Evolutionary conservation across 768 basidiomycete species (phyloP).

Genomic region (Collybia nuda): DNA sequence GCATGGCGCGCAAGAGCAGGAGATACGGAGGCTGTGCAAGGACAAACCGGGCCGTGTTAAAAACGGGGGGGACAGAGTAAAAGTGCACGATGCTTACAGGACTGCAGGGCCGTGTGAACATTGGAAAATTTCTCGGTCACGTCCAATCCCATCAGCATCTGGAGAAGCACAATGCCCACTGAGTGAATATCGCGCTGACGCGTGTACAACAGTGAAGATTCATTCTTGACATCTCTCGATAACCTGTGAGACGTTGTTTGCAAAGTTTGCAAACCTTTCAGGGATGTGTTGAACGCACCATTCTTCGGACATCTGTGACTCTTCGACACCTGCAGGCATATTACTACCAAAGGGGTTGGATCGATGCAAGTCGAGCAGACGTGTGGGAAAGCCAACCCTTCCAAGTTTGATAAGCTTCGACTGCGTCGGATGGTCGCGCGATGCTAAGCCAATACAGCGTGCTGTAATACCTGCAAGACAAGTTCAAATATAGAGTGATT

Average conservation of each 20-base stretch:
- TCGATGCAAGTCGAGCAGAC: conserved; percentile 75
- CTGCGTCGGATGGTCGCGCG: conserved; percentile 47
- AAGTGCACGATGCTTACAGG: conserved; percentile 38
- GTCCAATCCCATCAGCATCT: conserved; percentile 83
- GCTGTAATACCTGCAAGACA: conserved; percentile 49
- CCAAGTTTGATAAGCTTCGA: conserved; percentile 74
- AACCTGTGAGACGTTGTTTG: conserved; percentile 42
- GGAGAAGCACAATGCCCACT: conserved; percentile 74
- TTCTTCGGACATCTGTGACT: conserved; percentile 47
- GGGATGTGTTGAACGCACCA: conserved; percentile 20
- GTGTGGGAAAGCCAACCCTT: conserved; percentile 69
- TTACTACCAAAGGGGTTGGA: conserved; percentile 74
- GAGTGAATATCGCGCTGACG: conserved; percentile 80
- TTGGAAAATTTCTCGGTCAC: conserved; percentile 57
- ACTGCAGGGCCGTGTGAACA: conserved; percentile 55
- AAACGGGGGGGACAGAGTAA: too few species aligned
- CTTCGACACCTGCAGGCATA: conserved; percentile 26
- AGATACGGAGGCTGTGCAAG: conserved; percentile 49
- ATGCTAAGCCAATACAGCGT: conserved; percentile 60
- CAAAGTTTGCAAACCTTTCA: too few species aligned
- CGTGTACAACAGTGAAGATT: conserved; percentile 73
- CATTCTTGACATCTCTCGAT: conserved; percentile 76
- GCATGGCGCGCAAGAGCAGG: conserved; percentile 49
- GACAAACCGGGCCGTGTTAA: not conserved
- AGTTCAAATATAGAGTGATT: too few species aligned